Base-by-base conservation (phyloP, 2,329 filamentous ascomycete genomes). In the Hysterium pulicare region DNA sequence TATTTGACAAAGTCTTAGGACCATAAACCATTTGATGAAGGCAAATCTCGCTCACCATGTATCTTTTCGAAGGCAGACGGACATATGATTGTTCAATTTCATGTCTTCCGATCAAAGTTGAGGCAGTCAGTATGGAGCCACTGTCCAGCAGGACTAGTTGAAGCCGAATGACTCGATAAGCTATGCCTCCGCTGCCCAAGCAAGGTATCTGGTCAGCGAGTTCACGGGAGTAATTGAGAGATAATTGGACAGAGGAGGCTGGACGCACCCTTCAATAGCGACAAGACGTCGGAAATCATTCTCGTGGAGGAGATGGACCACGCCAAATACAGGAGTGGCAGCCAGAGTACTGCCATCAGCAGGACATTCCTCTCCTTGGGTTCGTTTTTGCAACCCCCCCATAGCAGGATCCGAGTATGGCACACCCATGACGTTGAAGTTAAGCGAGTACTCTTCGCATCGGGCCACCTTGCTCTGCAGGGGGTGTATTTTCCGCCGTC, bases 351-450 rank as follows among this genome's bases (percentile, higher is more conserved):
- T n/a, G 21, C 24, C 24, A 24, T 22, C 15, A 19, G 19, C 17
- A 22, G n/a, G n/a, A 26, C 22, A 19, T 10, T 31, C 21, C 19
- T 40, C 24, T 19, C 17, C 28, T 8, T 21, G 15, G 11, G 30
- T 21, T 9, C 30, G 17, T 22, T 5, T 20, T 33, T 26, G 37
- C 20, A 40, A 16, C 7, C 37, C 37, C 16, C 24, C 37, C 37
- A 40, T 31, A 16, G 17, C 37, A 7, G 37, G 37, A 17, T 40
- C 37, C 17, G 24, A 19, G 17, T 40, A 40, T 8, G 37, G 37
- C 7, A 40, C 37, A 16, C 41, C 41, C 16, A 33, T 22, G 13
- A 43, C 20, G 24, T 43, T 34, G 33, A 43, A 43, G 20, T 22
- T 20, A 6, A 43, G 34, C 16, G 19, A 32, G 23, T 38, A 23